phyloP scores from a whole-genome alignment of 805 yeast species.

The Sugiyamaella qingdaonensis region DNA sequence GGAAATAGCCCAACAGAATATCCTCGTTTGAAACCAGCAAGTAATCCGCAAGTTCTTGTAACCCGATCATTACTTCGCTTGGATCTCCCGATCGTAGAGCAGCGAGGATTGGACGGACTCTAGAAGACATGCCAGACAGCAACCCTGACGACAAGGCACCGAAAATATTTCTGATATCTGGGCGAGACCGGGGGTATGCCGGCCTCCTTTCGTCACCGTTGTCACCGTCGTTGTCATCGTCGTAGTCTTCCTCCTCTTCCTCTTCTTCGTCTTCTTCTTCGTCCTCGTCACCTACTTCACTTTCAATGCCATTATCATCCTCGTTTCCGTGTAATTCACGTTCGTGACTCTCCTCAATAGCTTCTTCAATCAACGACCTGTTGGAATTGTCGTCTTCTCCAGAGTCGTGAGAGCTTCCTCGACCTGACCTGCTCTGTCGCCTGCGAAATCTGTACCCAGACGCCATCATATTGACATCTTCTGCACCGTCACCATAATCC shows the following conservation, averaged over 20 bases:
- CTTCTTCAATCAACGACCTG: constrained; percentile 84
- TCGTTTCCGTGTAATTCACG: constrained; percentile 12
- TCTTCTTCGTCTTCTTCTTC: constrained; percentile 28
- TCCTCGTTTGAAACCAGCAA: constrained; percentile 34
- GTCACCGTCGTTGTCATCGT: constrained; percentile 24
- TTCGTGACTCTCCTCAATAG: constrained; percentile 54
- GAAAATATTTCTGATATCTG: constrained; percentile 12
- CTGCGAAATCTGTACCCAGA: constrained; percentile 7
- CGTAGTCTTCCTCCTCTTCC: constrained; percentile 27
- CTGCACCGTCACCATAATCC: constrained; percentile 24
- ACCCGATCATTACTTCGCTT: constrained; percentile 28
- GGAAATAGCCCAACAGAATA: constrained; percentile 38
- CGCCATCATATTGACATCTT: constrained; percentile 12
- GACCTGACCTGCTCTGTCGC: constrained; percentile 22
- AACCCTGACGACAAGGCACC: constrained; percentile 23
- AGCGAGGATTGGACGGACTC: constrained; percentile 21
- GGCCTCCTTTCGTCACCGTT: constrained; percentile 1
- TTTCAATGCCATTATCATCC: constrained; percentile 19
- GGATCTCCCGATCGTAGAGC: constrained; percentile 27
- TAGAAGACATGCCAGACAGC: constrained; percentile 28
- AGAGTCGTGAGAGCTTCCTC: background rate
- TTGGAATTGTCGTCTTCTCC: background rate
- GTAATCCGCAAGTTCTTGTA: constrained; percentile 33
- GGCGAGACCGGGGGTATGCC: background rate
- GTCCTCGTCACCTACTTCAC: constrained; percentile 23